Evolutionary conservation across 345 rosid genomes (phyloP).

Genomic region (Melastoma malabathricum): DNA sequence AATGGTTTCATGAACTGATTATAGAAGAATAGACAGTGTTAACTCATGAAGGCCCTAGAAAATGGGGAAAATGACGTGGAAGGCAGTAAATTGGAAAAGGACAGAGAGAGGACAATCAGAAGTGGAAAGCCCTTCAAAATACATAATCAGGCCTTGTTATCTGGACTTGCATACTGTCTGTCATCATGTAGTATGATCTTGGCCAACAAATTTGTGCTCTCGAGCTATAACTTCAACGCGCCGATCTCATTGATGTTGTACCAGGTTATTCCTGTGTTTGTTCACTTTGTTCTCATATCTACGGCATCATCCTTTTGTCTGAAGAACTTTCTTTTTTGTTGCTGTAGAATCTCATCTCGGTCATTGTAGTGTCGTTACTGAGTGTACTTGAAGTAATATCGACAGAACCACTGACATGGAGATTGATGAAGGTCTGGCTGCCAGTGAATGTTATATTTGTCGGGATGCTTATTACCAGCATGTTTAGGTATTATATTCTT

Average conservation of each 20-base stretch:
- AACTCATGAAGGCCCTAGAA: conserved; percentile 44
- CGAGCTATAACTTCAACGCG: conserved; percentile 85
- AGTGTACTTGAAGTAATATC: conserved; percentile 58
- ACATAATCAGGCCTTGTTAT: conserved; percentile 66
- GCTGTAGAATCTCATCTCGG: conserved; percentile 86
- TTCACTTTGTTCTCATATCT: background rate
- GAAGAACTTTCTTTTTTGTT: conserved; percentile 10
- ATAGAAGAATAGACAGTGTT: conserved; percentile 24
- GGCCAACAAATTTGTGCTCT: conserved; percentile 87
- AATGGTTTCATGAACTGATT: no score
- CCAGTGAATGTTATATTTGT: conserved; percentile 93
- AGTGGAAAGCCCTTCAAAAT: conserved; percentile 27
- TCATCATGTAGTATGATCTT: conserved; percentile 98
- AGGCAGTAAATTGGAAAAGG: conserved; percentile 56
- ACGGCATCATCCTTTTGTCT: background rate
- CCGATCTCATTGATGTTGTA: conserved; percentile 90
- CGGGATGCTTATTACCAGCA: conserved; percentile 96
- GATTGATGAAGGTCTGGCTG: conserved; percentile 82
- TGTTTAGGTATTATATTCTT: conserved; percentile 68
- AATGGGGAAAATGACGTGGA: conserved; percentile 63
- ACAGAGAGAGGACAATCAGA: conserved; percentile 35
- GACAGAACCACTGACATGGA: conserved; percentile 78
- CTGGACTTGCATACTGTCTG: conserved; percentile 86
- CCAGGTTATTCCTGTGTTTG: conserved; percentile 44
- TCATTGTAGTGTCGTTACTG: conserved; percentile 58